phyloP scores from a whole-genome alignment of 257 asterid genomes.

The Misopates orontium region DNA sequence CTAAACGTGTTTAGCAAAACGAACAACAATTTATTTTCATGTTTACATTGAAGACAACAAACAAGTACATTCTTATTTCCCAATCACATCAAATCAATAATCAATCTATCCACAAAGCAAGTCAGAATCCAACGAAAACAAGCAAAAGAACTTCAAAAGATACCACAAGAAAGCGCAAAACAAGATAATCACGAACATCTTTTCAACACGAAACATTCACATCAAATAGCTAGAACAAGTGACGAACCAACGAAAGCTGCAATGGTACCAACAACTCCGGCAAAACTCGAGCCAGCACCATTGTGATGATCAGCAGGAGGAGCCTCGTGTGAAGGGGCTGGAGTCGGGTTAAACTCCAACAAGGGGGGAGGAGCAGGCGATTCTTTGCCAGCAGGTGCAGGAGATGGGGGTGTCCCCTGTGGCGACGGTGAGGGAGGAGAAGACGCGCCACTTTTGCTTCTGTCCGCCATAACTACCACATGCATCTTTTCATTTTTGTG shows the following conservation, averaged over 20 bases:
- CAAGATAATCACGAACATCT: slow-evolving; percentile 16
- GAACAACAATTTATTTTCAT: background rate
- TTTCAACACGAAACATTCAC: too few relatives aligned
- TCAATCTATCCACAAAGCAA: slow-evolving; percentile 28
- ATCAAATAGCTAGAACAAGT: slow-evolving; percentile 40
- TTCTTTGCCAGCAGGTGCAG: slow-evolving; percentile 29
- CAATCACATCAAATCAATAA: slow-evolving; percentile 28
- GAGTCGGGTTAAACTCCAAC: slow-evolving; percentile 31
- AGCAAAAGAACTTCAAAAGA: slow-evolving; percentile 20
- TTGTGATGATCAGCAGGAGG: slow-evolving; percentile 45
- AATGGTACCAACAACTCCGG: slow-evolving; percentile 37
- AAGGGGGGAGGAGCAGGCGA: slow-evolving; percentile 21
- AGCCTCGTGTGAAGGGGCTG: slow-evolving; percentile 57
- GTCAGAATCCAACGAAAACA: slow-evolving; percentile 16
- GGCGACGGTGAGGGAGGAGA: slow-evolving; percentile 43
- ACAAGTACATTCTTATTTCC: slow-evolving; percentile 35
- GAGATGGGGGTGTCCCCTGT: slow-evolving; percentile 44
- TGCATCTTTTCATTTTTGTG: slow-evolving; percentile 59
- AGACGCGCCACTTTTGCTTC: slow-evolving; percentile 38
- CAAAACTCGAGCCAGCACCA: slow-evolving; percentile 35
- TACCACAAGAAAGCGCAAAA: slow-evolving; percentile 1
- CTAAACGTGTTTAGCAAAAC: background rate
- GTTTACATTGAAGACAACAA: background rate
- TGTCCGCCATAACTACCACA: slow-evolving; percentile 72
- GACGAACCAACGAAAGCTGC: slow-evolving; percentile 49